Base-by-base conservation (phyloP, 176 grass and related monocot species). In the Thalia dealbata region DNA sequence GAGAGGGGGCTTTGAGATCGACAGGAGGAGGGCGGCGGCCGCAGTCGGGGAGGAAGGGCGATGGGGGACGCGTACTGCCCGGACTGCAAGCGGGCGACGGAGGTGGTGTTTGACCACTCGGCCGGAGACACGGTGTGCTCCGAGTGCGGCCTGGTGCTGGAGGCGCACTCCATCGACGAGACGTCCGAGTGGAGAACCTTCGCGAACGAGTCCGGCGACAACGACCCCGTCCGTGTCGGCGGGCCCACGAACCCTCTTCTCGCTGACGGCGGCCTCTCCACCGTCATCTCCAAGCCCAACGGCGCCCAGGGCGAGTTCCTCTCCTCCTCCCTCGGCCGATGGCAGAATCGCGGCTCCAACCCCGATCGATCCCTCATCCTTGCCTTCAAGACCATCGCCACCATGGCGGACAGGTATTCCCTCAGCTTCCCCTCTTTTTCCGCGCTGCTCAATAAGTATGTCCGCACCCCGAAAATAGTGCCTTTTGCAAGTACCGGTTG, bases 161-260 rank as follows among this genome's bases (percentile, higher is more conserved):
- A 63, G 61, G 61, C 61, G 61, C 61, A 63, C 61, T 27, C 61
- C 26, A 63, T 63, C 22, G 61, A 63, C 61, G 61, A 63, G 61
- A 63, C 61, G 11, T 63, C 61, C 24, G 61, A 63, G 61, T 63
- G 61, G 61, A 7, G 61, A 6, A 63, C 61, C 23, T 63, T 63
- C 24, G 22, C 61, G 7, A 63, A 63, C 61, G 61, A 63, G 61
- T 63, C 61, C 59, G 59, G 23, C 23, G 59, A 62, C 59, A 62
- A 62, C 24, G 59, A 62, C 59, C 59, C 59, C 22, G 59, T 62
- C 24, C 24, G 59, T 62, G 59, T 62, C 59, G 59, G 59, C 9
- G 59, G 59, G n/a, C 59, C 54, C 15, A 58, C 16, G 6, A 58
- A 58, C 54, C 54, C 54, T n/a, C 54, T 58, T n/a, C 54, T 58